Base-by-base conservation (phyloP, 495 filamentous ascomycete genomes). In the Cairneyella variabilis region DNA sequence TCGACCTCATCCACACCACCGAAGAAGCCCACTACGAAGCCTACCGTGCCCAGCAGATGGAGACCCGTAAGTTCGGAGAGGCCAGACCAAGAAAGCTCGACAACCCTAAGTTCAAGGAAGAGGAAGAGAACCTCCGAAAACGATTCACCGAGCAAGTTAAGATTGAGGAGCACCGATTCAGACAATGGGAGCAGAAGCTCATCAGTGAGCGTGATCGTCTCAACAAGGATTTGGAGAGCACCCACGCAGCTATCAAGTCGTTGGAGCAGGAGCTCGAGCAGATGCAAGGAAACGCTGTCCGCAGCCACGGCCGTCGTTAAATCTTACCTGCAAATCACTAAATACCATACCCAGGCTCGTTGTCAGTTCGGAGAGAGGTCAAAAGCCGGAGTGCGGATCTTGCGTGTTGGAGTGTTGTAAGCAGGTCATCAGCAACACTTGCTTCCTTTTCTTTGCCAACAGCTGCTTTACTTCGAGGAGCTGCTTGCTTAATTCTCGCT, bases 101-200 rank as follows among this genome's bases (percentile, higher is more conserved):
- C 78, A 98, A 98, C 78, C 93, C 93, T 71, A 97, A 97, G 81
- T 98, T 97, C 84, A 98, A 98, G 80, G 93, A 98, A 70, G 93
- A 98, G 71, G 93, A 98, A 65, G 93, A 98, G 79, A 89, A 85
- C 58, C 79, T 98, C 60, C 84, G 93, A 69, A 98, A 98, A 86
- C 83, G 93, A 57, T 98, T 98, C 77, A 98, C 93, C 58, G 93
- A 98, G 77, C 95, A 98, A 71, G 93, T 97, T 76, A 98, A 98
- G 85, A 88, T 97, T 64, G 93, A 98, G 78, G 93, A 98, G 74
- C 88, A 95, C 73, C 83, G 93, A 51, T 98, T 98, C 85, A 82
- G 95, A 71, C 85, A 93, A 77, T 98, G 93, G 93, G 93, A 98
- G 77, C 95, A 98, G 83, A 97, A 97, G 78, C 84, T 98, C 69